A percentile compares a stretch with the other conserved stretches of the same genome.
phyloP scores from a whole-genome alignment of 768 basidiomycete genomes.

The Hericium coralloides region DNA sequence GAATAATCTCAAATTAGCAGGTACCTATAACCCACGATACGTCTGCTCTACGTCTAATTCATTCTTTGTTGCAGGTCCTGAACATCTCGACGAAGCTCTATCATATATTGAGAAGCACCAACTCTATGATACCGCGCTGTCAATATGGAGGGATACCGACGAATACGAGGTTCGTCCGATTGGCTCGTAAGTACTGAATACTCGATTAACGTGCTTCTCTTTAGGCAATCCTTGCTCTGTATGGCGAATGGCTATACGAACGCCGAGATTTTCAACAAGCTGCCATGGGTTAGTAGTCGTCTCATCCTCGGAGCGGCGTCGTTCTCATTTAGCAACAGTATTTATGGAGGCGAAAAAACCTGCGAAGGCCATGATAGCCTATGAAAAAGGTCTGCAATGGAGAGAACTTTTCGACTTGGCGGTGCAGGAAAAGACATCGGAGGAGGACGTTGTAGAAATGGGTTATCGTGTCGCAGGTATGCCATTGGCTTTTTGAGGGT shows the following conservation, averaged over 20 bases:
- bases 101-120: constrained; percentile 71
- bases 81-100: constrained; percentile 71
- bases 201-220: neutral
- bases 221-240: constrained; percentile 61
- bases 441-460: constrained; percentile 51
- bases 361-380: constrained; percentile 75
- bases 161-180: constrained; percentile 44
- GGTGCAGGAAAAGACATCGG: constrained; percentile 34
- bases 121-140: constrained; percentile 65
- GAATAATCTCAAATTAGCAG: constrained; percentile 62
- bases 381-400: constrained; percentile 87
- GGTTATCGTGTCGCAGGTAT: constrained; percentile 76
- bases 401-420: constrained; percentile 85
- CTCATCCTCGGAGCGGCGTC: too few species aligned
- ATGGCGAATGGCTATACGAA: constrained; percentile 85
- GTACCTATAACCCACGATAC: constrained; percentile 21
- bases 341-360: constrained; percentile 60
- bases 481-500: neutral
- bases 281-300: constrained; percentile 52
- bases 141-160: constrained; percentile 62
- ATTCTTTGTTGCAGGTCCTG: constrained; percentile 36
- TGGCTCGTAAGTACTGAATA: neutral
- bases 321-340: constrained; percentile 31
- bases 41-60: neutral
- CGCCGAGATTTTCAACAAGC: constrained; percentile 77